Conservation (phyloP, 73 alveolate species). For the Blepharisma japonicum region DNA sequence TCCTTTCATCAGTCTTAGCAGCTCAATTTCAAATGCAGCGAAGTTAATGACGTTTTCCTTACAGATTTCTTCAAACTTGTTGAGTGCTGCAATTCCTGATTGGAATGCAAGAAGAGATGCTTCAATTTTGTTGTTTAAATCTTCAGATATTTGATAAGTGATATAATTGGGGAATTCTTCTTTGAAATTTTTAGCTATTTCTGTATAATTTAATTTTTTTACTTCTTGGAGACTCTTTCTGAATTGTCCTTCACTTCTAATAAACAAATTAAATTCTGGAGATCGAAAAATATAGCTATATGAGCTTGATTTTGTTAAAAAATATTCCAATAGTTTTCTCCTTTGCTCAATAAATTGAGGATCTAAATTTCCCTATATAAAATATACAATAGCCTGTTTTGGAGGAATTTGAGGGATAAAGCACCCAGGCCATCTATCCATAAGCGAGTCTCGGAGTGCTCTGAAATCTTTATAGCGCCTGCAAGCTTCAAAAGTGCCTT, state of each 20-base stretch:
- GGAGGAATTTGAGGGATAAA: background rate
- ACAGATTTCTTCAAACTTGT: background rate
- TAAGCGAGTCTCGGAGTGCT: background rate
- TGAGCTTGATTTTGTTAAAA: background rate
- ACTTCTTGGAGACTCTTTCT: background rate
- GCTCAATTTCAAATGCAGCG: background rate
- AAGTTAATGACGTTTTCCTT: background rate
- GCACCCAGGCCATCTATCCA: background rate
- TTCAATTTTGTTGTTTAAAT: background rate
- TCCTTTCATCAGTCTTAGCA: background rate
- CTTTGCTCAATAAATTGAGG: background rate
- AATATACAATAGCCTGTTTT: background rate
- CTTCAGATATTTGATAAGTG: background rate
- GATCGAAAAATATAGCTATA: background rate
- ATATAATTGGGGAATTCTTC: background rate
- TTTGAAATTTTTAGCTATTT: background rate
- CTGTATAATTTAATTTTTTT: background rate
- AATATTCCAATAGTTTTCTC: slow-evolving; percentile 23
- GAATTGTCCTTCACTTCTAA: background rate
- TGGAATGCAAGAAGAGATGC: background rate
- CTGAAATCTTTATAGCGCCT: background rate
- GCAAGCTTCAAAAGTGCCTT: slow-evolving; percentile 40
- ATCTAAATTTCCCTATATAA: slow-evolving; percentile 18
- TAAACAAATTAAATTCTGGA: slow-evolving; percentile 13
- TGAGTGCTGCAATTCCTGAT: background rate